These are phyloP conservation scores for Microbotryum intermedium DNA, from an alignment of 1,284 basidiomycete species.

Conservation along the genomic window DNA sequence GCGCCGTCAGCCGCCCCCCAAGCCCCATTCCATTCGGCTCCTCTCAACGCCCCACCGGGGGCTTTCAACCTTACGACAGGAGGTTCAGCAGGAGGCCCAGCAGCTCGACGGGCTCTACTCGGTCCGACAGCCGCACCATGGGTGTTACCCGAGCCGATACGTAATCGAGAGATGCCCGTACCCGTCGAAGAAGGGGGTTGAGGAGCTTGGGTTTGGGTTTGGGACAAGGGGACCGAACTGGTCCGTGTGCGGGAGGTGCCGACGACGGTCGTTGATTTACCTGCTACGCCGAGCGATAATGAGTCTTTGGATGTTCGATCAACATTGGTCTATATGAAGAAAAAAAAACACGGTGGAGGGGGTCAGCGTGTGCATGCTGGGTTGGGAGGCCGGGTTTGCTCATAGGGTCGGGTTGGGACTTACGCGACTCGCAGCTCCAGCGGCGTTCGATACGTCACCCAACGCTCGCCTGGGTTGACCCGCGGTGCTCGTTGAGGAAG, in stretches of 20 bases:
- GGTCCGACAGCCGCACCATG: neutral
- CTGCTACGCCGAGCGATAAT: neutral
- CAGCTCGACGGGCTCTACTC: no score
- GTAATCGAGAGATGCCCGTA: constrained; percentile 18
- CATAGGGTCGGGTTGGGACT: neutral
- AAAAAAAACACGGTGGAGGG: rapidly evolving
- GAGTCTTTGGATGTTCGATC: constrained; percentile 19
- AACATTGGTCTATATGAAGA: constrained; percentile 4
- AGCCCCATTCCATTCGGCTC: no score
- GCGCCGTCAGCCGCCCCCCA: neutral
- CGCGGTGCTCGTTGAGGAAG: neutral
- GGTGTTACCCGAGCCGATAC: constrained; percentile 4
- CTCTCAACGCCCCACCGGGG: no score
- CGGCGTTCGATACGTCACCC: constrained; percentile 26
- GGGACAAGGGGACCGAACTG: neutral
- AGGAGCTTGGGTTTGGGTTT: neutral
- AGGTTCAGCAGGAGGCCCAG: no score
- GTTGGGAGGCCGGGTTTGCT: neutral
- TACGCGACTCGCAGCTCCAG: neutral
- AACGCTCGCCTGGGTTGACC: constrained; percentile 13
- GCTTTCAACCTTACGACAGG: no score
- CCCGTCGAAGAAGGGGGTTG: constrained; percentile 27
- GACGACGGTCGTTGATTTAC: constrained; percentile 10
- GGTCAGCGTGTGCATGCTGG: neutral
- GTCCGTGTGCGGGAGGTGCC: constrained; percentile 16